These are phyloP conservation scores for Nannizziopsis arthrosporioides DNA, from an alignment of 2,329 filamentous ascomycete genomes.

Conservation along the genomic window DNA sequence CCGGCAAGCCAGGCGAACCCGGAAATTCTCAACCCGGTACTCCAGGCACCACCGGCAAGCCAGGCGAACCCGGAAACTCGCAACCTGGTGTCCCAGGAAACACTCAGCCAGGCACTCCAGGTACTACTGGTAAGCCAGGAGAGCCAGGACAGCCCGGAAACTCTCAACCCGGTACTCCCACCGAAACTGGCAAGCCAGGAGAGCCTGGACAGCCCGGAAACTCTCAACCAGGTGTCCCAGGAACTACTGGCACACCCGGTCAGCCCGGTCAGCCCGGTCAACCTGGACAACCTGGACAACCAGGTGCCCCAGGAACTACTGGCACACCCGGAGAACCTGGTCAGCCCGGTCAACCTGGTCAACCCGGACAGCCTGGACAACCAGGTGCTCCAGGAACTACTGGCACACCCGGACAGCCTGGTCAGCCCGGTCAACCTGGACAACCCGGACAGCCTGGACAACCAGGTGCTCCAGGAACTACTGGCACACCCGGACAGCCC, in stretches of 20 bases:
- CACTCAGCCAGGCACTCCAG: background rate
- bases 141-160: constrained; percentile 1
- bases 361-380: no score
- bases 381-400: background rate
- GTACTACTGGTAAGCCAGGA: background rate
- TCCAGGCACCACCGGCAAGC: constrained; percentile 13
- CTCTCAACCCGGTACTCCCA: constrained; percentile 22
- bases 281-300: no score
- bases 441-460: background rate
- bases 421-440: background rate
- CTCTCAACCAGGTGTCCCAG: background rate
- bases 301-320: background rate
- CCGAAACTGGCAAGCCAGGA: background rate
- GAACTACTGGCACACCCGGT: background rate
- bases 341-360: no score
- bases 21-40: constrained; percentile 20
- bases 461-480: background rate
- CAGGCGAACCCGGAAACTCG: constrained; percentile 3
- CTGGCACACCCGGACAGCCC: background rate
- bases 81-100: background rate
- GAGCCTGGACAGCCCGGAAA: constrained; percentile 1
- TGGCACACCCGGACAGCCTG: constrained; percentile 1
- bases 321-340: background rate
- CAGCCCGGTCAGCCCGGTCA: no score
- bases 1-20: background rate